These are phyloP conservation scores for Mycena vitilis DNA, from an alignment of 768 basidiomycete species.

Conservation along the genomic window DNA sequence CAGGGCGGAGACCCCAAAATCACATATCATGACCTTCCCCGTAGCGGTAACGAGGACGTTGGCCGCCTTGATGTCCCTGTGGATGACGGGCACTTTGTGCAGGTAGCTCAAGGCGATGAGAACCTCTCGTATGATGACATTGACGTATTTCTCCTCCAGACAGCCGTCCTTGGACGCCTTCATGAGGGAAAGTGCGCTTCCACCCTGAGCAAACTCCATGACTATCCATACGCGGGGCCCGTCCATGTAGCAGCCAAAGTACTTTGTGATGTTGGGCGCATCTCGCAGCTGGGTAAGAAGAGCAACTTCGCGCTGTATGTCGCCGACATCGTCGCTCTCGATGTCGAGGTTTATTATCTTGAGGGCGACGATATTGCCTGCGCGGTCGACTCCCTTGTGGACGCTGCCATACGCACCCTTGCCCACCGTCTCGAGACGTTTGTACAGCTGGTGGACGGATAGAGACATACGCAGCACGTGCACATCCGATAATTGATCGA, in stretches of 20 bases:
- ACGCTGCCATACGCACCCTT: conserved; percentile 98
- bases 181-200: conserved; percentile 93
- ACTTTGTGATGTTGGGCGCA: conserved; percentile 91
- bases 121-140: conserved; percentile 90
- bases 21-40: conserved; percentile 95
- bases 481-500: conserved; percentile 16
- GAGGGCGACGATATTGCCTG: conserved; percentile 92
- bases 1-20: conserved; percentile 97
- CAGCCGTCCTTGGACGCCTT: conserved; percentile 81
- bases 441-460: conserved; percentile 83
- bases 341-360: conserved; percentile 99
- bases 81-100: conserved; percentile 94
- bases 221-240: conserved; percentile 98
- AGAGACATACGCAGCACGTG: conserved; percentile 35
- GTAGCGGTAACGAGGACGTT: conserved; percentile 92
- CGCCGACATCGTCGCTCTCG: conserved; percentile 94
- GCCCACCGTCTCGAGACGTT: conserved; percentile 91
- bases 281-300: conserved; percentile 91
- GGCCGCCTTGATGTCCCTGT: conserved; percentile 97
- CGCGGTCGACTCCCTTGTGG: conserved; percentile 88
- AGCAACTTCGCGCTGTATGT: conserved; percentile 96
- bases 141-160: conserved; percentile 91
- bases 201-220: conserved; percentile 98
- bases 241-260: conserved; percentile 96
- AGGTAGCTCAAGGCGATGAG: conserved; percentile 89